Evolutionary conservation across 163 green algal species (phyloP), one percentile per base, ranked within the genome.

Genomic region (Trebouxiophyceae sp.): DNA sequence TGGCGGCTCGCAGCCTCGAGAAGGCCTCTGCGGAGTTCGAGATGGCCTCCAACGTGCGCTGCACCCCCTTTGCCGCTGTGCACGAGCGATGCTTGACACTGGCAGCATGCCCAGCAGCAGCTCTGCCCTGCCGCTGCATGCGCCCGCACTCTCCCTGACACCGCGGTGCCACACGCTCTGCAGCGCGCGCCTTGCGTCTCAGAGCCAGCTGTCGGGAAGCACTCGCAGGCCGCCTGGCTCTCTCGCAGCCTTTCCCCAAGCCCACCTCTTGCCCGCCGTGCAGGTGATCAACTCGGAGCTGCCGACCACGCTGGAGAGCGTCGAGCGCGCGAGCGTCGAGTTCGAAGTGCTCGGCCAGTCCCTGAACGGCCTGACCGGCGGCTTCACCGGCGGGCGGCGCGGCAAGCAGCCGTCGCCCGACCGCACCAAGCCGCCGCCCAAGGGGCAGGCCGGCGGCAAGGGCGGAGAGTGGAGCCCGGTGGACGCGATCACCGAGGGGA

Each of bases 271-370:
- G 12, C 39, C 39, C 39, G 12, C 12, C 39, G 39, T 16, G 39
- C 61, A 67, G 61, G 45, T 67, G 5, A 44, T 67, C 19, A 44
- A 67, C 61, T 46, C 45, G 28, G 61, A 67, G 23, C 26, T 67
- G 45, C 61, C 61, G 45, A 67, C 45, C 1, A 67, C 61, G 26
- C 45, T 67, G 44, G 46, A 67, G 28, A 45, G 45, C 5, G 33
- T 59, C 29, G 61, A 67, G 61, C 28, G 61, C 8, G 55, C 64
- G 22, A 57, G 33, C 34, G 23, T 63, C 22, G 55, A 70, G 64
- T 70, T 63, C 57, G 54, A 63, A 16, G 64, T 50, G 64, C 54
- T 70, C 23, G 64, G 64, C 6, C 7, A 32, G 16, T 33, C 26
- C 2, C 54, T 63, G 5, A 70, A 70, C 55, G 45, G 33, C 54